Evolutionary conservation across 768 basidiomycete species (phyloP).

Genomic region (Pulveroboletus ravenelii): DNA sequence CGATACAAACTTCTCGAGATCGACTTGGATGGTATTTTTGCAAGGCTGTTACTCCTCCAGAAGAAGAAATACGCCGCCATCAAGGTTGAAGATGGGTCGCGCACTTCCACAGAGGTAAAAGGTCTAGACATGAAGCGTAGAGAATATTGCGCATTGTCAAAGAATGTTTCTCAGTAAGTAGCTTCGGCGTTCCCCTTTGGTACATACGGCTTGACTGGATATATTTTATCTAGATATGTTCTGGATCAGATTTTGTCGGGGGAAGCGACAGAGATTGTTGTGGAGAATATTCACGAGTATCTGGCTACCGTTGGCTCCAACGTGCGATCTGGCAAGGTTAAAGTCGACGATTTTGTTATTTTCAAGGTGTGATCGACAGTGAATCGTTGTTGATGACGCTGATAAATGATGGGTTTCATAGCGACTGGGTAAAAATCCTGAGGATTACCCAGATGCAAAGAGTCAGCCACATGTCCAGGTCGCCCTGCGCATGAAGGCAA

Average conservation of each 20-base stretch:
- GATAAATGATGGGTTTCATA: conserved; percentile 27
- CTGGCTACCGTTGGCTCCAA: conserved; percentile 70
- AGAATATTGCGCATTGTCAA: conserved; percentile 91
- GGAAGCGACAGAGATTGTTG: conserved; percentile 82
- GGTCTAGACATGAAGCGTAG: conserved; percentile 98
- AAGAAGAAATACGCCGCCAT: conserved; percentile 99
- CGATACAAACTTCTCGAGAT: conserved; percentile 95
- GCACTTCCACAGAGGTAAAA: conserved; percentile 84
- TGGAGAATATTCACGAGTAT: conserved; percentile 92
- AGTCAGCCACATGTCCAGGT: conserved; percentile 96
- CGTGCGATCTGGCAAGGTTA: conserved; percentile 71
- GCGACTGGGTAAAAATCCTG: conserved; percentile 94
- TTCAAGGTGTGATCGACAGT: conserved; percentile 62
- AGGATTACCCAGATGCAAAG: conserved; percentile 95
- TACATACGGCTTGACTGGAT: conserved; percentile 1
- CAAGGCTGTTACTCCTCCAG: conserved; percentile 85
- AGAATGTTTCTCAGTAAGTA: conserved; percentile 85
- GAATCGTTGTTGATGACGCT: neutral
- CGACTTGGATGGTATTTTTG: conserved; percentile 91
- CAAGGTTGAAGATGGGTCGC: conserved; percentile 82
- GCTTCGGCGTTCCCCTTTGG: neutral
- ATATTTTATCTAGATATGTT: conserved; percentile 58
- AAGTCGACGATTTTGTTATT: conserved; percentile 92
- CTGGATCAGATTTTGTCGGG: conserved; percentile 89
- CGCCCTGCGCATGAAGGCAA: conserved; percentile 82